Evolutionary conservation across 371 early-diverging fungal species (phyloP).

Genomic region (Entomophthora muscae): DNA sequence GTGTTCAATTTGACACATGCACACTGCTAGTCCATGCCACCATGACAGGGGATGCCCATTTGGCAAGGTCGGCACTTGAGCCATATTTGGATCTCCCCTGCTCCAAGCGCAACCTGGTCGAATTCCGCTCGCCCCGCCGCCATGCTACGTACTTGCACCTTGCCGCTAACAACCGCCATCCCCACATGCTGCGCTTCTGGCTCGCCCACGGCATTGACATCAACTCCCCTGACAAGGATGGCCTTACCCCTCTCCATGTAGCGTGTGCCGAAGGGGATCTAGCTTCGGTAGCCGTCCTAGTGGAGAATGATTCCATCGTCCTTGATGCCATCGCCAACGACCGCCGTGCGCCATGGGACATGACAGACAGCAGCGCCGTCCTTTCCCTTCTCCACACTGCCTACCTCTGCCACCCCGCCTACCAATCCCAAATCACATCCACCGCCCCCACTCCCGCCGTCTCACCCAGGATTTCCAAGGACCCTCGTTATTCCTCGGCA

Average conservation of each 20-base stretch:
- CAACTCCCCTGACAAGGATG: constrained; percentile 27
- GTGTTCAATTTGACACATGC: constrained; percentile 18
- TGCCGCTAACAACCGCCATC: constrained; percentile 29
- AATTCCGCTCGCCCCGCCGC: constrained; percentile 16
- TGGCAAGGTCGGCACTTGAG: constrained; percentile 10
- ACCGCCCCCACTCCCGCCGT: neutral
- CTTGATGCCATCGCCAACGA: neutral
- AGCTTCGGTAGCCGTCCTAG: constrained; percentile 21
- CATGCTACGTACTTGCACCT: constrained; percentile 28
- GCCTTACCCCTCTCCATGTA: constrained; percentile 46
- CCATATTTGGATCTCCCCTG: neutral
- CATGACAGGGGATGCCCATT: constrained; percentile 15
- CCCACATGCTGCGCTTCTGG: constrained; percentile 21
- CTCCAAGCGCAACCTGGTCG: neutral
- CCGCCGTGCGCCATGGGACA: neutral
- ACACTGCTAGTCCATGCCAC: constrained; percentile 17
- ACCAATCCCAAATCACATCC: neutral
- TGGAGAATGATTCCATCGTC: neutral
- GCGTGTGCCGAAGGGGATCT: constrained; percentile 38
- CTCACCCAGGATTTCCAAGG: neutral
- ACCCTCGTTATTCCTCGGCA: neutral
- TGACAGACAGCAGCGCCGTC: neutral
- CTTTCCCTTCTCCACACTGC: neutral
- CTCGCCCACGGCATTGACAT: constrained; percentile 19
- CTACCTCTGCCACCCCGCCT: neutral